phyloP scores from a whole-genome alignment of 2,329 filamentous ascomycete species.

The Chrysoporthe puriensis region DNA sequence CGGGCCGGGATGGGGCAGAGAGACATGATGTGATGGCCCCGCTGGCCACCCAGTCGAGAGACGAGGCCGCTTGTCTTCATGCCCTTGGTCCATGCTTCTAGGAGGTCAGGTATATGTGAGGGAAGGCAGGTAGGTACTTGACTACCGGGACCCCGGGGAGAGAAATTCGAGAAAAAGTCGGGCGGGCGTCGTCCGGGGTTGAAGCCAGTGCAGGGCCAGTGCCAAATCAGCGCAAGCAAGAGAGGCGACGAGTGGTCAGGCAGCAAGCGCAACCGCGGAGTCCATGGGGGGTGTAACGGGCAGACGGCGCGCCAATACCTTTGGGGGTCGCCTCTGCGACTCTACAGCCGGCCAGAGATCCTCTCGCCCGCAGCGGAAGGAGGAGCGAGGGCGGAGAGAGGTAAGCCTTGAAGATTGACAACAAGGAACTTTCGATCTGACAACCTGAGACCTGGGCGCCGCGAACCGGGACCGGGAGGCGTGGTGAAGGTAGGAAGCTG shows the following conservation, averaged over 20 bases:
- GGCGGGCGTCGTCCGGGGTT: constrained; percentile 8
- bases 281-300: constrained; percentile 27
- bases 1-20: constrained; percentile 50
- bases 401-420: constrained; percentile 18
- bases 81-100: constrained; percentile 62
- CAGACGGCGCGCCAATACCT: neutral
- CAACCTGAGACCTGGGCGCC: constrained; percentile 24
- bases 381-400: constrained; percentile 19
- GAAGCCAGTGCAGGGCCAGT: constrained; percentile 23
- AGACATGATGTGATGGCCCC: constrained; percentile 48
- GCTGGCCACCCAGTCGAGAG: constrained; percentile 52
- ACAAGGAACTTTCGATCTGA: constrained; percentile 26
- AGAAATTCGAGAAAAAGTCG: constrained; percentile 16
- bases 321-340: constrained; percentile 16
- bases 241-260: constrained; percentile 38
- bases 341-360: constrained; percentile 21
- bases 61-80: constrained; percentile 64
- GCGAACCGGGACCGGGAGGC: constrained; percentile 21
- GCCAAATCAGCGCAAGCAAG: constrained; percentile 22
- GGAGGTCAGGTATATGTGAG: constrained; percentile 44
- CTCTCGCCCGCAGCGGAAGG: constrained; percentile 16
- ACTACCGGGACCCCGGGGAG: constrained; percentile 33
- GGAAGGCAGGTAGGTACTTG: constrained; percentile 36
- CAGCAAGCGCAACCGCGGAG: constrained; percentile 39
- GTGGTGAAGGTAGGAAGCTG: constrained; percentile 19